Evolutionary conservation across 2,329 filamentous ascomycete species (phyloP).

Genomic region (Fusarium protoensiforme): DNA sequence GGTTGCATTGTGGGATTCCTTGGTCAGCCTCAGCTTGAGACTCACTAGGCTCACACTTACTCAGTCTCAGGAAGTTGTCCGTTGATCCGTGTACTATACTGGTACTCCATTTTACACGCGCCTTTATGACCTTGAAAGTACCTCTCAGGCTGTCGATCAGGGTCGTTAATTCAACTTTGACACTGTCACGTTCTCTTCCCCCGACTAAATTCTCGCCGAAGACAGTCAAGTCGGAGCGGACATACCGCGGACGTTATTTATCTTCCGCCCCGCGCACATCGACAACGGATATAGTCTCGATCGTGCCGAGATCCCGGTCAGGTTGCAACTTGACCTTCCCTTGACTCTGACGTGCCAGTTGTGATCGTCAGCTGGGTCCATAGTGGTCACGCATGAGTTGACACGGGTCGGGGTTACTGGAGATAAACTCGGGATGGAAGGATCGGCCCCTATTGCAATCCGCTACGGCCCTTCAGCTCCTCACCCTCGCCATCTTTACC

Average conservation of each 20-base stretch:
- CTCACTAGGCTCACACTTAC: not conserved
- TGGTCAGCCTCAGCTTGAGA: not conserved
- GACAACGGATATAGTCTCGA: not conserved
- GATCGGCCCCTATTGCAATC: not conserved
- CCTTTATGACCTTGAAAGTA: not conserved
- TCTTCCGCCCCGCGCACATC: not conserved
- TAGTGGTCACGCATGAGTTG: not conserved
- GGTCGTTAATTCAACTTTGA: not conserved
- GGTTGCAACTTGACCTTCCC: not conserved
- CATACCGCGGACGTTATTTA: not conserved
- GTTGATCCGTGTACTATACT: not conserved
- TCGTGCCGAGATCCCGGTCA: not conserved
- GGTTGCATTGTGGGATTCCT: not conserved
- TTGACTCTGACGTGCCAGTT: not conserved
- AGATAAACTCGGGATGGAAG: not conserved
- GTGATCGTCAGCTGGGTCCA: not conserved
- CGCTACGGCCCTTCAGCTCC: too few relatives aligned
- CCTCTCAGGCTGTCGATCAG: not conserved
- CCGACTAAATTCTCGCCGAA: not conserved
- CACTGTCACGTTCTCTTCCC: not conserved
- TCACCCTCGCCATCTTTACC: too few relatives aligned
- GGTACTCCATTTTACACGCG: not conserved
- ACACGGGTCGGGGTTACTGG: not conserved
- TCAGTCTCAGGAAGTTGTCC: not conserved
- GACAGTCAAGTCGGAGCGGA: not conserved